Evolutionary conservation across 1,139 yeast genomes (phyloP).

Genomic region (Candida mesenterica): DNA sequence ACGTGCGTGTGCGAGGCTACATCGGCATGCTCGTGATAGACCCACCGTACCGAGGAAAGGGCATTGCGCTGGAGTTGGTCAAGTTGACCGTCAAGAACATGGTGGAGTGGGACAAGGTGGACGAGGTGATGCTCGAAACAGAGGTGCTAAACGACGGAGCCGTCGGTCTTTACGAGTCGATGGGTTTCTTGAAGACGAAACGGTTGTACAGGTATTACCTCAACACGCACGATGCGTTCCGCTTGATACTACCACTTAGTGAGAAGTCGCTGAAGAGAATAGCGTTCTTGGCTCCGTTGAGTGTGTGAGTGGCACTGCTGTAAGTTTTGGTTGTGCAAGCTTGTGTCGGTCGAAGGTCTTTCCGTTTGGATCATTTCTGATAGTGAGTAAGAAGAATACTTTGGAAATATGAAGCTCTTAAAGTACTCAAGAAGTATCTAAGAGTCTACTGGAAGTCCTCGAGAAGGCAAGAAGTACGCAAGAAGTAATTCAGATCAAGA

Average conservation of each 20-base stretch:
- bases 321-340: background rate
- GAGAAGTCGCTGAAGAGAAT: constrained; percentile 30
- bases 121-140: constrained; percentile 88
- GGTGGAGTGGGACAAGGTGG: constrained; percentile 59
- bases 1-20: constrained; percentile 74
- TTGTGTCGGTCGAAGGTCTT: background rate
- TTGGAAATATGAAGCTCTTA: too few relatives aligned
- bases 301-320: too few relatives aligned
- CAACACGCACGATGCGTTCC: constrained; percentile 89
- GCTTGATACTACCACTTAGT: constrained; percentile 47
- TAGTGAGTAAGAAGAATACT: too few relatives aligned
- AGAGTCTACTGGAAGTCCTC: too few relatives aligned
- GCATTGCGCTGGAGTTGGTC: constrained; percentile 77
- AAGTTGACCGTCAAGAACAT: constrained; percentile 62
- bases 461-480: too few relatives aligned
- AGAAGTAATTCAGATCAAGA: too few relatives aligned
- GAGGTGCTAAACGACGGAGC: constrained; percentile 85
- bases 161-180: constrained; percentile 70
- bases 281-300: constrained; percentile 27
- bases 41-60: constrained; percentile 65
- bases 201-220: constrained; percentile 82
- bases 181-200: constrained; percentile 83
- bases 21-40: constrained; percentile 95
- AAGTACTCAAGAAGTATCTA: too few relatives aligned
- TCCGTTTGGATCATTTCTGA: too few relatives aligned